Evolutionary conservation across 2,329 filamentous ascomycete species (phyloP).

Genomic region (Fusarium setosum): DNA sequence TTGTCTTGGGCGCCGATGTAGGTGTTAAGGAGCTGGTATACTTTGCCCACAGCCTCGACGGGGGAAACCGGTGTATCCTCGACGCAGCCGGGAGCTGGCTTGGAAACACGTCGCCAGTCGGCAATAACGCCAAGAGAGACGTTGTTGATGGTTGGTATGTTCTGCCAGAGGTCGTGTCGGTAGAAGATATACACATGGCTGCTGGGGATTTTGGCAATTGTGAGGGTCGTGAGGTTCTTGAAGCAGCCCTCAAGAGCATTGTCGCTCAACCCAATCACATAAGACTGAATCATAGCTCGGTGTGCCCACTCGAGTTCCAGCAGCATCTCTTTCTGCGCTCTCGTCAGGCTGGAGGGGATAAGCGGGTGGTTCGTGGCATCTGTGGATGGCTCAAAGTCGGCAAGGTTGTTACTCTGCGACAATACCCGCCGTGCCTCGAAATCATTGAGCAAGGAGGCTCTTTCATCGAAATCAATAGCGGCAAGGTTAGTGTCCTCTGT

Average conservation of each 20-base stretch:
- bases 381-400: slow-evolving; percentile 34
- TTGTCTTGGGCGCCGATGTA: slow-evolving; percentile 60
- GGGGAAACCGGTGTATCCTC: slow-evolving; percentile 62
- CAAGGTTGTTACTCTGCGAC: slow-evolving; percentile 5
- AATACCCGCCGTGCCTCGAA: slow-evolving; percentile 25
- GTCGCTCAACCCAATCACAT: slow-evolving; percentile 72
- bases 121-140: slow-evolving; percentile 72
- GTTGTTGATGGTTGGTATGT: slow-evolving; percentile 63
- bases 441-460: slow-evolving; percentile 26
- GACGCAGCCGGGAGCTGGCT: slow-evolving; percentile 62
- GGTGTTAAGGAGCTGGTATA: slow-evolving; percentile 63
- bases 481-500: slow-evolving; percentile 47
- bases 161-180: slow-evolving; percentile 70
- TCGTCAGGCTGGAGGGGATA: slow-evolving; percentile 67
- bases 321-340: slow-evolving; percentile 75
- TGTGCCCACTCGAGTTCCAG: slow-evolving; percentile 77
- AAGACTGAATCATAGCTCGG: slow-evolving; percentile 74
- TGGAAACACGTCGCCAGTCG: slow-evolving; percentile 71
- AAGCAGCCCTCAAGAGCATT: slow-evolving; percentile 63
- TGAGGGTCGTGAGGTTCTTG: slow-evolving; percentile 65
- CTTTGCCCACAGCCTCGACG: slow-evolving; percentile 60
- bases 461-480: slow-evolving; percentile 49
- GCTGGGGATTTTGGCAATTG: slow-evolving; percentile 73
- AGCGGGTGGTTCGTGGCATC: slow-evolving; percentile 49
- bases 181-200: slow-evolving; percentile 67